Evolutionary conservation across 192 early-diverging fungal genomes (phyloP), one percentile per base, ranked within the genome.

Genomic region (Gaertneriomyces sp.): DNA sequence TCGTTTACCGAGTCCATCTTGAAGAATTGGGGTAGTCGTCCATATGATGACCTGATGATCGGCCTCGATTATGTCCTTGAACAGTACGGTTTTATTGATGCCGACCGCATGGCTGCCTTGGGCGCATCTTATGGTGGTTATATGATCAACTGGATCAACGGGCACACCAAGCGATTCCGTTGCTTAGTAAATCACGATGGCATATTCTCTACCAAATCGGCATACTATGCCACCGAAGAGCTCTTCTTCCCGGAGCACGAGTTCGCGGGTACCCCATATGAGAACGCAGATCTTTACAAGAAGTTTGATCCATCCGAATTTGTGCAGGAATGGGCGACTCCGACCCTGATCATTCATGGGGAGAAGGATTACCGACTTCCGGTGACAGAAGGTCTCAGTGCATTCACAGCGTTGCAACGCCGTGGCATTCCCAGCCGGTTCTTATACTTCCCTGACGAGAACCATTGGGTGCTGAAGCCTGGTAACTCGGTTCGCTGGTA

Each of bases 61-160:
- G 89, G 90, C 20, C 65, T 92, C 40, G 78, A 87, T 57, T 79
- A 86, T 59, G 65, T 87, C 14, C 44, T 89, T 41, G 73, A 73
- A 11, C 71, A 69, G n/a, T 78, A 79, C 59, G 42, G 61, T 5
- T 87, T 72, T 42, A 78, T 92, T 33, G 90, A 90, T 68, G 47
- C 60, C 2, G 58, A 58, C 0, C 75, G 85, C 11, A 66, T 91
- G 33, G 76, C 76, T 45, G 89, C 78, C 25, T 66, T 91, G 39
- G 91, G 91, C 47, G 90, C 87, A 1, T 84, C 81, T 6, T 92
- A 91, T 72, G 91, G 91, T 68, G 90, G 88, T 10, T 90, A 83
- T 65, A 89, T 89, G 91, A 78, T 89, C 55, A 92, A 92, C 76
- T 92, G 90, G 89, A 75, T 92, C 63, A 92, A 92, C 63, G 84